phyloP scores from a whole-genome alignment of 2,329 filamentous ascomycete genomes.

The Parastagonospora avenae region DNA sequence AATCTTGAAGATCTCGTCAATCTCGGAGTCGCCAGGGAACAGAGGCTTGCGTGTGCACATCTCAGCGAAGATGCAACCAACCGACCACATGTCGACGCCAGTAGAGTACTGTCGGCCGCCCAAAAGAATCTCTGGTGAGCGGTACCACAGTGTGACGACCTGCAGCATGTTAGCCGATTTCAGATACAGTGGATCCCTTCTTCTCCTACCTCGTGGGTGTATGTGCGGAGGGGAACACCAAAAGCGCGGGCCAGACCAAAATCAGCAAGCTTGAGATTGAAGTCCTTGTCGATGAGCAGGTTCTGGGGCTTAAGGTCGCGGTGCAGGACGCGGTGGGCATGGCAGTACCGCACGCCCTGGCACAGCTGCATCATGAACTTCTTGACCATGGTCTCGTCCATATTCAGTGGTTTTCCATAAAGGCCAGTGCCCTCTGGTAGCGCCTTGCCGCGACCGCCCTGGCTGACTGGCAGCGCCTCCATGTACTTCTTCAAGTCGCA shows the following conservation, averaged over 20 bases:
- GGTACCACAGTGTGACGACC: slow-evolving; percentile 94
- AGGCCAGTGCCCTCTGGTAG: slow-evolving; percentile 76
- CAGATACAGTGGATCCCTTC: not conserved
- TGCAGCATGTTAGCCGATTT: slow-evolving; percentile 36
- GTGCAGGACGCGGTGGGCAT: slow-evolving; percentile 84
- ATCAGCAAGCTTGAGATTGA: slow-evolving; percentile 88
- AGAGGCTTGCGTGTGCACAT: slow-evolving; percentile 94
- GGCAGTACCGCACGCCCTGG: slow-evolving; percentile 84
- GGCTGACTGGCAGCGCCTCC: slow-evolving; percentile 83
- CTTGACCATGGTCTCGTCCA: slow-evolving; percentile 82
- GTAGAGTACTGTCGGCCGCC: slow-evolving; percentile 92
- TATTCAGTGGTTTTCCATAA: slow-evolving; percentile 68
- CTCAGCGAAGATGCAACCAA: slow-evolving; percentile 92
- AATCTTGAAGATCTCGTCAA: slow-evolving; percentile 93
- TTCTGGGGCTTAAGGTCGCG: slow-evolving; percentile 92
- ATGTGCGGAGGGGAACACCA: slow-evolving; percentile 86
- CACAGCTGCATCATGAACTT: slow-evolving; percentile 92
- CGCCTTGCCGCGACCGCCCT: slow-evolving; percentile 83
- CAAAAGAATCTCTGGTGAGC: slow-evolving; percentile 86
- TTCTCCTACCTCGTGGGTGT: slow-evolving; percentile 79
- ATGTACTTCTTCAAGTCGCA: slow-evolving; percentile 95
- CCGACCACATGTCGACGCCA: slow-evolving; percentile 95
- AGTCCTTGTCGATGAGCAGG: slow-evolving; percentile 81
- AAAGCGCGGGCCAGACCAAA: slow-evolving; percentile 90
- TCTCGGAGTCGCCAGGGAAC: slow-evolving; percentile 91